phyloP scores from a whole-genome alignment of 2,329 filamentous ascomycete genomes.

The Bipolaris cookei region DNA sequence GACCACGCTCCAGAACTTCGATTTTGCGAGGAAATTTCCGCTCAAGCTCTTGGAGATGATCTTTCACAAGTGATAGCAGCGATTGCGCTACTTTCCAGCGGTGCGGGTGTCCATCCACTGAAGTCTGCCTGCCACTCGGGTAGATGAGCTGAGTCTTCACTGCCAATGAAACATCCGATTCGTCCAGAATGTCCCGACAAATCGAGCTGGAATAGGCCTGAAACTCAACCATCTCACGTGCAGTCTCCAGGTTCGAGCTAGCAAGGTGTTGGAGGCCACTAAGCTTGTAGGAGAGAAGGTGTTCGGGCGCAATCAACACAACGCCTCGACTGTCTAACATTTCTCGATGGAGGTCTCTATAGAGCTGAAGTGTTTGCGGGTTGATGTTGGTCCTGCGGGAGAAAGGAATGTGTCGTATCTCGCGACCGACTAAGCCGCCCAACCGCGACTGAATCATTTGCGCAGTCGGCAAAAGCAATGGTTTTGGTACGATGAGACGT shows the following conservation, averaged over 20 bases:
- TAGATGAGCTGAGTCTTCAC: slow-evolving; percentile 68
- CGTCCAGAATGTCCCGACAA: slow-evolving; percentile 66
- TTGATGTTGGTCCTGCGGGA: slow-evolving; percentile 57
- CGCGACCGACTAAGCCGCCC: slow-evolving; percentile 62
- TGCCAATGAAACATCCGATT: slow-evolving; percentile 67
- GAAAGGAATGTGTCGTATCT: slow-evolving; percentile 65
- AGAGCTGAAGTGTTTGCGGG: slow-evolving; percentile 33
- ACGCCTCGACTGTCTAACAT: slow-evolving; percentile 62
- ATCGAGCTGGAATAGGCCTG: slow-evolving; percentile 54
- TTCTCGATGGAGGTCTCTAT: slow-evolving; percentile 51
- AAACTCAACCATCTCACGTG: slow-evolving; percentile 1
- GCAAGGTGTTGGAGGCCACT: slow-evolving; percentile 61
- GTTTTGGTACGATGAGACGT: slow-evolving; percentile 66
- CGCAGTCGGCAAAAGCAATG: slow-evolving; percentile 66
- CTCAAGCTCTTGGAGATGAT: slow-evolving; percentile 39
- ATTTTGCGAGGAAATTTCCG: slow-evolving; percentile 48
- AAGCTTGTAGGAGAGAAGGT: slow-evolving; percentile 67
- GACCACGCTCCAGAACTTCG: slow-evolving; percentile 48
- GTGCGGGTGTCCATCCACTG: slow-evolving; percentile 59
- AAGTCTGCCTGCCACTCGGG: slow-evolving; percentile 61
- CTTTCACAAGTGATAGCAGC: slow-evolving; percentile 55
- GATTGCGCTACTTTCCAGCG: slow-evolving; percentile 64
- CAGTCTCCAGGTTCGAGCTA: slow-evolving; percentile 35
- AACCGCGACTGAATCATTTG: slow-evolving; percentile 62
- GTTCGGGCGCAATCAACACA: slow-evolving; percentile 67